phyloP scores from a whole-genome alignment of 495 filamentous ascomycete species.

The Xylaria cubensis region DNA sequence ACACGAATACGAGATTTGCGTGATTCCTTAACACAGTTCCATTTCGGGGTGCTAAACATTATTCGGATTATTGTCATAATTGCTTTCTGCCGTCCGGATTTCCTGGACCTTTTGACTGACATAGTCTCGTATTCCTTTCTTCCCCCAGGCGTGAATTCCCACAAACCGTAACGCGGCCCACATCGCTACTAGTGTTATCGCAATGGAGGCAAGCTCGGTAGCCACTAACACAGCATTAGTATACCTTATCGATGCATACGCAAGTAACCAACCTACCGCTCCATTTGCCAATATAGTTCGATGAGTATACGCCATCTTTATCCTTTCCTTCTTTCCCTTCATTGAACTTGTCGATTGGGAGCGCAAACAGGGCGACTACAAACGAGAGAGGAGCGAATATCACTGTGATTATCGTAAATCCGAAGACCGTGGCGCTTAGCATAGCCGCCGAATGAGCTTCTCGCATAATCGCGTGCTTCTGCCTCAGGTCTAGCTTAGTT shows the following conservation, averaged over 20 bases:
- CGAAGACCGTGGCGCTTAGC: constrained; percentile 5
- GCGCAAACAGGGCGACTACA: background rate
- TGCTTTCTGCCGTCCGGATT: too few species aligned
- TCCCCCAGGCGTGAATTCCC: constrained; percentile 4
- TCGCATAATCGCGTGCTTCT: constrained; percentile 11
- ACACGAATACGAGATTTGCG: too few species aligned
- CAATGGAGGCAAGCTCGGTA: background rate
- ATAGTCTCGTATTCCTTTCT: constrained; percentile 7
- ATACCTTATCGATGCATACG: background rate
- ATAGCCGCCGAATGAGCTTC: constrained; percentile 8
- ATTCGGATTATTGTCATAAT: too few species aligned
- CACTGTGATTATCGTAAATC: constrained; percentile 12
- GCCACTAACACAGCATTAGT: background rate
- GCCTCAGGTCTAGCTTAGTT: constrained; percentile 8
- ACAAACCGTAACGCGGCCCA: constrained; percentile 15
- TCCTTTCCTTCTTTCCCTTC: background rate
- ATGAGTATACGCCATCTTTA: background rate
- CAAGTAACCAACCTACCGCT: background rate
- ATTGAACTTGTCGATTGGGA: constrained; percentile 6
- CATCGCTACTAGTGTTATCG: constrained; percentile 1
- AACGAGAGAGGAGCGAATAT: constrained; percentile 8
- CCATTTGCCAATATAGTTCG: constrained; percentile 18
- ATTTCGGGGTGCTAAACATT: too few species aligned
- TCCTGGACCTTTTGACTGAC: too few species aligned
- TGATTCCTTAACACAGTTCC: too few species aligned